Evolutionary conservation across 2,329 filamentous ascomycete species (phyloP).

Genomic region (Aspergillus ochraceus): DNA sequence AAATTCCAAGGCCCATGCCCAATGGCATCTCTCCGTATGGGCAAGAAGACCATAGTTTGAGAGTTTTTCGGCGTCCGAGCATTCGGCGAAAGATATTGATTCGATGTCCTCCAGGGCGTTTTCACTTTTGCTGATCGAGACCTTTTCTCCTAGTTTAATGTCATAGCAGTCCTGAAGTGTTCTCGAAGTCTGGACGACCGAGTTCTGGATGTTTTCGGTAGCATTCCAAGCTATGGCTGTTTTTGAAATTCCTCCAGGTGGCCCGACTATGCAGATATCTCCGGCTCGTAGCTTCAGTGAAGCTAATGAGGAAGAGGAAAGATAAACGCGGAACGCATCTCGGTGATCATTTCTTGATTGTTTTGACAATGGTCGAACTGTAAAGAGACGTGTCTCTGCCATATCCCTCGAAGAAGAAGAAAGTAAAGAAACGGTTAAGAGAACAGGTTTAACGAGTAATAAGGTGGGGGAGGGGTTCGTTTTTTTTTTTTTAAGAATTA

Average conservation of each 20-base stretch:
- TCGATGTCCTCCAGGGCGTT: conserved; percentile 55
- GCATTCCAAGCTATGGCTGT: conserved; percentile 65
- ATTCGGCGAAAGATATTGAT: conserved; percentile 62
- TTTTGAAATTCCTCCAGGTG: conserved; percentile 43
- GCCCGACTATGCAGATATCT: conserved; percentile 52
- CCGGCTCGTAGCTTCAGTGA: conserved; percentile 57
- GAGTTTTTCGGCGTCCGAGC: conserved; percentile 45
- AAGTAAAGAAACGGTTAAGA: background rate
- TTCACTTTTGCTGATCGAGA: conserved; percentile 60
- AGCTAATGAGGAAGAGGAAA: conserved; percentile 58
- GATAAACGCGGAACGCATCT: conserved; percentile 60
- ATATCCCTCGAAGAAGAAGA: conserved; percentile 21
- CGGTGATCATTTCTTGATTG: conserved; percentile 50
- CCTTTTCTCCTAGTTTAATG: conserved; percentile 69
- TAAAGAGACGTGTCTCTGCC: conserved; percentile 47
- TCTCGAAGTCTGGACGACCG: conserved; percentile 71
- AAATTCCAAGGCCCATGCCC: conserved; percentile 51
- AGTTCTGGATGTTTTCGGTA: conserved; percentile 62
- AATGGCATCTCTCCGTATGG: conserved; percentile 42
- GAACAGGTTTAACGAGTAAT: background rate
- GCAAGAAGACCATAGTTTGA: conserved; percentile 36
- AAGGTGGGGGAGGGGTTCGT: background rate
- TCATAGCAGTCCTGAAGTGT: conserved; percentile 70
- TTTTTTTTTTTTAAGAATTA: background rate
- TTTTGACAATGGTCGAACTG: conserved; percentile 55